Conservation (phyloP, 75 land plant species). For the Azolla pinnata region DNA sequence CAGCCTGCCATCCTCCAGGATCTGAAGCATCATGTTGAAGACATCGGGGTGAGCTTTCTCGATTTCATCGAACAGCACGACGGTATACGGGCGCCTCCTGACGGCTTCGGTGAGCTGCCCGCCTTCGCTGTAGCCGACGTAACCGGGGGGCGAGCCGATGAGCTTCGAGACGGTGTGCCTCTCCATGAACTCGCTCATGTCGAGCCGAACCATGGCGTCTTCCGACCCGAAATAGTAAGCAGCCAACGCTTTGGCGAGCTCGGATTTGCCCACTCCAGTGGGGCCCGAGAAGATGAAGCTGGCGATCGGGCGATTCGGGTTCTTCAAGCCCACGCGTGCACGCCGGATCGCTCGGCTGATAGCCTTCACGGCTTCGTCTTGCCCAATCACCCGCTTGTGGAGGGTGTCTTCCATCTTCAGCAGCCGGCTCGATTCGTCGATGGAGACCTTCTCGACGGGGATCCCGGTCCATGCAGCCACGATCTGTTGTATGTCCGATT, state of each 20-base stretch:
- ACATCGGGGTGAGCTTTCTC: conserved; percentile 50
- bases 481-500: conserved; percentile 39
- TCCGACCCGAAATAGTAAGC: conserved; percentile 48
- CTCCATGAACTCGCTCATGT: conserved; percentile 57
- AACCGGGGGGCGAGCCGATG: conserved; percentile 55
- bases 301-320: conserved; percentile 50
- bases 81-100: conserved; percentile 42
- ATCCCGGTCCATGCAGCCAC: conserved; percentile 49
- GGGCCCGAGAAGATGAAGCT: conserved; percentile 62
- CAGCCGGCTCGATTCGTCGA: conserved; percentile 41
- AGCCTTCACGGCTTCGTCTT: conserved; percentile 50
- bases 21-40: conserved; percentile 61
- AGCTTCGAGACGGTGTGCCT: conserved; percentile 52
- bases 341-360: conserved; percentile 53
- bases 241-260: conserved; percentile 48
- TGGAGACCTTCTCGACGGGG: conserved; percentile 49
- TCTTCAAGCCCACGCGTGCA: conserved; percentile 45
- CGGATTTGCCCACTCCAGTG: conserved; percentile 52
- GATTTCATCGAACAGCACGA: conserved; percentile 46
- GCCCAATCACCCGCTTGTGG: conserved; percentile 40
- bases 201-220: conserved; percentile 50
- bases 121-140: conserved; percentile 51
- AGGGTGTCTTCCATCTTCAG: conserved; percentile 53
- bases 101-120: conserved; percentile 53
- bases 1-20: conserved; percentile 43